Percentiles rank a stretch among this genome's conserved stretches.
phyloP scores from a whole-genome alignment of 139 green algal genomes.

The Bryopsis sp. region DNA sequence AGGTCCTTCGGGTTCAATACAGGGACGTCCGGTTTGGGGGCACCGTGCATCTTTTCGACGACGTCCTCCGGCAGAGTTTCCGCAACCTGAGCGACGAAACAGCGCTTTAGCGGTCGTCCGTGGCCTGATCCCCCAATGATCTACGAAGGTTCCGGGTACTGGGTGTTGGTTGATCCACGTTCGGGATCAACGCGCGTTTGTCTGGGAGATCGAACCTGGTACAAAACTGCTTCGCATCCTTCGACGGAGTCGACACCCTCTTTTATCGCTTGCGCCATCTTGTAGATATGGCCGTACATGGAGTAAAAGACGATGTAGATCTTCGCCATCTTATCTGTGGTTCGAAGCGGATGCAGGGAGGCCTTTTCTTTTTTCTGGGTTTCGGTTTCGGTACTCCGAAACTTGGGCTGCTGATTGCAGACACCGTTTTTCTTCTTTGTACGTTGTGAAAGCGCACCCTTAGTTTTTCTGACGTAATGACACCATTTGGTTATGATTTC shows the following conservation, averaged over 20 bases:
- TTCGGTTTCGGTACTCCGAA: too few relatives aligned
- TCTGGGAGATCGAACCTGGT: slow-evolving; percentile 33
- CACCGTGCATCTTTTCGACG: slow-evolving; percentile 66
- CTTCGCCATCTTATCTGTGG: too few relatives aligned
- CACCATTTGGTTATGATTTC: too few relatives aligned
- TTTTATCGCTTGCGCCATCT: slow-evolving; percentile 42
- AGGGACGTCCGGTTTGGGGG: slow-evolving; percentile 50
- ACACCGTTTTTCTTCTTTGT: too few relatives aligned
- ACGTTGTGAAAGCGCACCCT: too few relatives aligned
- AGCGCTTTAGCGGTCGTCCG: slow-evolving; percentile 1
- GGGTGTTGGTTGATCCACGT: neutral
- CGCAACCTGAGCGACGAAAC: slow-evolving; percentile 36
- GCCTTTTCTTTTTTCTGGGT: too few relatives aligned
- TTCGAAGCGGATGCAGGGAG: too few relatives aligned
- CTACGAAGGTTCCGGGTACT: neutral
- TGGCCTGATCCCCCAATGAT: neutral
- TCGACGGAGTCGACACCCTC: slow-evolving; percentile 55
- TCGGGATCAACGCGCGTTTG: neutral
- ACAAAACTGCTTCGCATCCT: slow-evolving; percentile 46
- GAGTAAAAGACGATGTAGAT: slow-evolving; percentile 21
- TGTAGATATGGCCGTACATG: slow-evolving; percentile 58
- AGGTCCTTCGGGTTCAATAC: slow-evolving; percentile 44
- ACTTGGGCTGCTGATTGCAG: too few relatives aligned
- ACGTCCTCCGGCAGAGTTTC: slow-evolving; percentile 59
- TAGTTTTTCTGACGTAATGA: too few relatives aligned